Base-by-base conservation (phyloP, 2,329 filamentous ascomycete species). In the Orbilia javanica region DNA sequence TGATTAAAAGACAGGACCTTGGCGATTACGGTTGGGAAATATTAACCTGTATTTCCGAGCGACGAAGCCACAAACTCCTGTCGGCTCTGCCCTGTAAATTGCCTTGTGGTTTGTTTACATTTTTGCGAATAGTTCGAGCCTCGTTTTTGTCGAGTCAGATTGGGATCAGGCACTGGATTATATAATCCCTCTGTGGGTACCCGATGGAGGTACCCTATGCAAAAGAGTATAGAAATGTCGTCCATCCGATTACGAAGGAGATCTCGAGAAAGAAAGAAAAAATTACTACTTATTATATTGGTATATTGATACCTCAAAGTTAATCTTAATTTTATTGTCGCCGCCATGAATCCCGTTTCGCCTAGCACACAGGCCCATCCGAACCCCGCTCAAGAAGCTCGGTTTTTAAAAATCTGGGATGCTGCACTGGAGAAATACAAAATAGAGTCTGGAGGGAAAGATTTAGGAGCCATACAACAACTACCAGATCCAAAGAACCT, bases 351-450 rank as follows among this genome's bases (percentile, higher is more conserved):
- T 10, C 34, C 34, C 13, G 7, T 7, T 31, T 31, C 7, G 29
- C 7, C 29, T 31, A 3, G 29, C 7, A 31, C 29, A 31, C 7
- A 31, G 7, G 7, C 29, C 29, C 7, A 7, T 31, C 7, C 29
- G 29, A 7, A 31, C 29, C 6, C 48, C 2, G 48, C 48, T n/a
- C 25, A 52, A 15, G 11, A 52, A 29, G 25, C 48, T 31, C 52
- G n/a, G n/a, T 55, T 55, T 36, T 10, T 36, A 22, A n/a, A 55
- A 55, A 55, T 55, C 52, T 36, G 52, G 52, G 29, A 29, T 4
- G 52, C 1, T 8, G 52, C 52, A 6, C 29, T 55, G 11, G 15
- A 36, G 3, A 31, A 15, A 18, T 55, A 55, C 11, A 34, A 36
- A 20, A 55, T 15, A 4, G 29, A 2, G 7, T 29, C 4, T 15